Conservation (phyloP, 108 stramenopile species). For the Pseudonitzschia multiseries region DNA sequence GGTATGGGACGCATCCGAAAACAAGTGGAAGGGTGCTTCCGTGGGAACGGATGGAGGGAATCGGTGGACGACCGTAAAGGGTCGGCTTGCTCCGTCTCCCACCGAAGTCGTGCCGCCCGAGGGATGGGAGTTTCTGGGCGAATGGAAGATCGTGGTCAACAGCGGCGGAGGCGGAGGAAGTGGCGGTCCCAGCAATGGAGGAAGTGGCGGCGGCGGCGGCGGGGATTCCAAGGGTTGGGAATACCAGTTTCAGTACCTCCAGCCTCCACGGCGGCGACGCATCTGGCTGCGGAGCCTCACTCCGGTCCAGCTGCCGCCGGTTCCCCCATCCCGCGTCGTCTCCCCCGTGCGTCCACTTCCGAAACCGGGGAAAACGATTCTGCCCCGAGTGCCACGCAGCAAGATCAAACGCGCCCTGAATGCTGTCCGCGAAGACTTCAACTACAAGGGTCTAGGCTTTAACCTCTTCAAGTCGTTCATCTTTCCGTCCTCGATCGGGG, state of each 20-base stretch:
- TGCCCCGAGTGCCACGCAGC: too few relatives aligned
- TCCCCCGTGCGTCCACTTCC: not conserved
- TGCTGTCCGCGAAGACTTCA: slow-evolving; percentile 52
- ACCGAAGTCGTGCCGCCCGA: slow-evolving; percentile 36
- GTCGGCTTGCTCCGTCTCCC: slow-evolving; percentile 28
- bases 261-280: slow-evolving; percentile 54
- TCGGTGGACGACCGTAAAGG: slow-evolving; percentile 35
- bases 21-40: slow-evolving; percentile 39
- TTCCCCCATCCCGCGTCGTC: slow-evolving; percentile 2
- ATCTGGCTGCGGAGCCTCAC: slow-evolving; percentile 63
- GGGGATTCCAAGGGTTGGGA: slow-evolving; percentile 78
- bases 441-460: slow-evolving; percentile 77
- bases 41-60: not conserved
- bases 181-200: not conserved
- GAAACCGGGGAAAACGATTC: not conserved
- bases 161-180: not conserved
- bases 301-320: slow-evolving; percentile 1
- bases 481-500: slow-evolving; percentile 44
- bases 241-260: slow-evolving; percentile 46
- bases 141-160: slow-evolving; percentile 82
- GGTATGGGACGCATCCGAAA: slow-evolving; percentile 37
- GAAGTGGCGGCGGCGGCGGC: slow-evolving; percentile 1
- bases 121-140: slow-evolving; percentile 54
- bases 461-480: slow-evolving; percentile 69
- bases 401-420: slow-evolving; percentile 14